Evolutionary conservation across 2,329 filamentous ascomycete genomes (phyloP).

Genomic region (Aspergillus udagawae): DNA sequence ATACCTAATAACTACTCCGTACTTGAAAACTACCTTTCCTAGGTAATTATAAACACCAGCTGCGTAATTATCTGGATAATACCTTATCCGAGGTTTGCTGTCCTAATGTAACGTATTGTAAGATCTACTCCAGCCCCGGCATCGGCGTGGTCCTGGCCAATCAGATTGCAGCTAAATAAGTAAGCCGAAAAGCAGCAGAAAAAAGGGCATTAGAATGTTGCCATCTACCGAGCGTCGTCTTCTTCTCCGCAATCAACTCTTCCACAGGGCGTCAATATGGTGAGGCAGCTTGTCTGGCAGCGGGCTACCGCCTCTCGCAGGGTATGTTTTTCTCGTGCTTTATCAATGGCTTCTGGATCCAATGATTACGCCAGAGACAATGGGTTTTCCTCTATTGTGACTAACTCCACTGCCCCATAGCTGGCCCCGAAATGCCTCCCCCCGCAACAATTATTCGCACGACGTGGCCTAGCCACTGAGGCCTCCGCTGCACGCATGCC

Average conservation of each 20-base stretch:
- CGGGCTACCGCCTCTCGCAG: slow-evolving; percentile 34
- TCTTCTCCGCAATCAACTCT: not conserved
- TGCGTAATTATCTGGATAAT: not conserved
- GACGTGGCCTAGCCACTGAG: slow-evolving; percentile 36
- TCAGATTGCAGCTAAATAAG: slow-evolving; percentile 3
- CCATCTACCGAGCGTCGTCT: not conserved
- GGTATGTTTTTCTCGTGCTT: slow-evolving; percentile 23
- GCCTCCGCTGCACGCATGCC: slow-evolving; percentile 56
- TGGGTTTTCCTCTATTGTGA: not conserved
- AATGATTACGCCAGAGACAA: not conserved
- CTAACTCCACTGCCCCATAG: slow-evolving; percentile 18
- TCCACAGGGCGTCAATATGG: slow-evolving; percentile 25
- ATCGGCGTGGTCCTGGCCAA: slow-evolving; percentile 4
- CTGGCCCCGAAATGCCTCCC: slow-evolving; percentile 31
- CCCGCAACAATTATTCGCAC: slow-evolving; percentile 25
- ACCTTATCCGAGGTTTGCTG: too few relatives aligned
- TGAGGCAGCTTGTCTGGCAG: slow-evolving; percentile 39
- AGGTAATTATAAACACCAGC: too few relatives aligned
- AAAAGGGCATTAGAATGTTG: not conserved
- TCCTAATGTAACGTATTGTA: slow-evolving; percentile 1
- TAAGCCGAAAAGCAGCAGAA: not conserved
- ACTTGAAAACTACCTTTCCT: too few relatives aligned
- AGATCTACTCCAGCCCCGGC: not conserved
- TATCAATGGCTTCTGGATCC: not conserved
- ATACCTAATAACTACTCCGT: too few relatives aligned